phyloP scores from a whole-genome alignment of 2,329 filamentous ascomycete species.

The Diaporthe velutina region DNA sequence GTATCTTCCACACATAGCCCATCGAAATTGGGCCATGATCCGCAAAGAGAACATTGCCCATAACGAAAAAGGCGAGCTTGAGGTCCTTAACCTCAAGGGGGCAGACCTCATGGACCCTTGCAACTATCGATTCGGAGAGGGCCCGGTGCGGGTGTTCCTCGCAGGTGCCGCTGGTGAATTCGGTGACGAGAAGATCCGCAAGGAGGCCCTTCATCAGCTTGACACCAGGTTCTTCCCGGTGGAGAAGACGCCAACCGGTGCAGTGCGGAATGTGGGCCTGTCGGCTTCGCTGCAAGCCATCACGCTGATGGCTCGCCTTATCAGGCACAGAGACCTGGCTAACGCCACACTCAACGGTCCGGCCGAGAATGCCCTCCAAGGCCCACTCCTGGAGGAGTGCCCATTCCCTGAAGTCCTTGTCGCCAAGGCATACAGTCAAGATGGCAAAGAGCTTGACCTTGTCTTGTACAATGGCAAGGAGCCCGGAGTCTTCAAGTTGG shows the following conservation, averaged over 20 bases:
- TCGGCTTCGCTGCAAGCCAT: no score
- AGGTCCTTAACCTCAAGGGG: neutral
- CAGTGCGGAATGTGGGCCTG: no score
- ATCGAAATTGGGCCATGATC: neutral
- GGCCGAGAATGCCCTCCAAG: no score
- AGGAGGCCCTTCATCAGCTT: neutral
- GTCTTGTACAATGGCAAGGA: no score
- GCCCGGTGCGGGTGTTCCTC: neutral
- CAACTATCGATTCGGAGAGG: neutral
- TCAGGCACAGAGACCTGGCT: no score
- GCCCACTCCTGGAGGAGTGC: no score
- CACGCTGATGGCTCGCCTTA: no score
- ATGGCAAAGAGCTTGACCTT: no score
- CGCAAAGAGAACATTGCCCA: neutral
- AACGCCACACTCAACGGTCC: no score
- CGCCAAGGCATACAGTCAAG: no score
- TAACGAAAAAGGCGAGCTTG: neutral
- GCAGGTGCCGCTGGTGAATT: neutral
- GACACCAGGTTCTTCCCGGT: neutral
- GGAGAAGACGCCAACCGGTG: neutral
- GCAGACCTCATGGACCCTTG: neutral
- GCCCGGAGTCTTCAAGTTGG: no score
- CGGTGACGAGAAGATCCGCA: neutral
- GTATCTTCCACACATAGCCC: neutral
- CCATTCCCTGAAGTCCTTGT: no score